A percentile compares a stretch with the other conserved stretches of the same genome.
Conservation (phyloP, 2,329 filamentous ascomycete genomes). For the Rutstroemia sp. region DNA sequence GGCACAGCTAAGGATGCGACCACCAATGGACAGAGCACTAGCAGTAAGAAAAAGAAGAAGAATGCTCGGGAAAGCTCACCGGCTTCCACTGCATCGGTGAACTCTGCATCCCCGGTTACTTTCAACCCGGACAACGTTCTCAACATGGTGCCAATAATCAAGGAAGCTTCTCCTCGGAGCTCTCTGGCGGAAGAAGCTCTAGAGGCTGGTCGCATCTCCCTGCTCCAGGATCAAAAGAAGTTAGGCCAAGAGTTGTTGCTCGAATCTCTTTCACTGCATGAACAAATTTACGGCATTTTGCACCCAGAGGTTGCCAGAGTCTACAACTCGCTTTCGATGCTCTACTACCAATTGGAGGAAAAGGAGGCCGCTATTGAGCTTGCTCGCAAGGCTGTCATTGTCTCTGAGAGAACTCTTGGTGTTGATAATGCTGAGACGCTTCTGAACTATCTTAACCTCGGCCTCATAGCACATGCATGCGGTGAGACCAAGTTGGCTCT, state of each 20-base stretch:
- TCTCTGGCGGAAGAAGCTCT: conserved; percentile 89
- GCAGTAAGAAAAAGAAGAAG: conserved; percentile 47
- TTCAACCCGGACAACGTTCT: conserved; percentile 82
- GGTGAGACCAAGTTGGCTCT: conserved; percentile 88
- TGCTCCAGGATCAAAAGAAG: conserved; percentile 90
- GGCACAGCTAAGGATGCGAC: conserved; percentile 37
- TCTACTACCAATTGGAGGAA: conserved; percentile 97
- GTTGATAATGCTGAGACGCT: conserved; percentile 92
- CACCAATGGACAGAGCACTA: conserved; percentile 24
- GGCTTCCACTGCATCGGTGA: conserved; percentile 33
- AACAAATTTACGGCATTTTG: conserved; percentile 97
- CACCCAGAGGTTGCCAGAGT: conserved; percentile 94
- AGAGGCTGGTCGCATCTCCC: conserved; percentile 92
- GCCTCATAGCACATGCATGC: conserved; percentile 84
- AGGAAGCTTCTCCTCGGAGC: conserved; percentile 88
- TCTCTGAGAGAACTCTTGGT: conserved; percentile 88
- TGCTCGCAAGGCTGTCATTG: conserved; percentile 91
- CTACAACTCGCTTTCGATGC: conserved; percentile 90
- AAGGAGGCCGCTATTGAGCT: conserved; percentile 94
- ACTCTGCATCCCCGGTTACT: conserved; percentile 44
- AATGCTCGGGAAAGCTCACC: conserved; percentile 49
- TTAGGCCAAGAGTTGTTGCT: conserved; percentile 90
- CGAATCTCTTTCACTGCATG: conserved; percentile 92
- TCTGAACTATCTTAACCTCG: conserved; percentile 91
- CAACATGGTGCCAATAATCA: conserved; percentile 89